Evolutionary conservation across 106 monocot species (phyloP), one percentile per base, ranked within the genome.

Genomic region (Alisma plantagoaquatica): DNA sequence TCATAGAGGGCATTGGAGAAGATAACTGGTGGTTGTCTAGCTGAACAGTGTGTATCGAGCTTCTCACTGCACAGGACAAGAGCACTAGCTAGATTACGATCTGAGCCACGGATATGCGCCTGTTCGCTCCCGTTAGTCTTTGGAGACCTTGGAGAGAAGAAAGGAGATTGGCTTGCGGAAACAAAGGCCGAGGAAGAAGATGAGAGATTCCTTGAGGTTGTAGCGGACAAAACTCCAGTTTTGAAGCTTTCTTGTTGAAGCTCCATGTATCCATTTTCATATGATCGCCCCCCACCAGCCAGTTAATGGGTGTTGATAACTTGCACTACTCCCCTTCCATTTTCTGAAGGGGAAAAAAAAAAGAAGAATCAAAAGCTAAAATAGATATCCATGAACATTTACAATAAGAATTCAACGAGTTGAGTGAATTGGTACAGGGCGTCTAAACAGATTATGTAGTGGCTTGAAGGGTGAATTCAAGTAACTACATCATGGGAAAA

Each of bases 241-340:
- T 80, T 83, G 72, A 83, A 87, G 80, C 87, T 87, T 80, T 87
- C 87, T 61, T 80, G 75, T 67, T 74, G 79, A 80, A 82, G 77
- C 82, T 93, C 86, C 92, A 93, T 93, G 45, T 71, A 77, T 78
- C 87, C 92, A 83, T 87, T 71, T 86, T 86, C 82, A 75, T 41
- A 65, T 21, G 52, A 28, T 54, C 21, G 2, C 31, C 54, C 19
- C n/a, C n/a, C n/a, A n/a, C n/a, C n/a, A n/a, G n/a, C n/a, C n/a
- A n/a, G n/a, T n/a, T n/a, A n/a, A n/a, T n/a, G n/a, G n/a, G n/a
- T n/a, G n/a, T n/a, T n/a, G n/a, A n/a, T n/a, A n/a, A n/a, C n/a
- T n/a, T n/a, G n/a, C n/a, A n/a, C n/a, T n/a, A n/a, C n/a, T n/a
- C n/a, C n/a, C n/a, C n/a, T n/a, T n/a, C n/a, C n/a, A n/a, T n/a